phyloP scores from a whole-genome alignment of 495 filamentous ascomycete species.

The Cryomyces minteri region DNA sequence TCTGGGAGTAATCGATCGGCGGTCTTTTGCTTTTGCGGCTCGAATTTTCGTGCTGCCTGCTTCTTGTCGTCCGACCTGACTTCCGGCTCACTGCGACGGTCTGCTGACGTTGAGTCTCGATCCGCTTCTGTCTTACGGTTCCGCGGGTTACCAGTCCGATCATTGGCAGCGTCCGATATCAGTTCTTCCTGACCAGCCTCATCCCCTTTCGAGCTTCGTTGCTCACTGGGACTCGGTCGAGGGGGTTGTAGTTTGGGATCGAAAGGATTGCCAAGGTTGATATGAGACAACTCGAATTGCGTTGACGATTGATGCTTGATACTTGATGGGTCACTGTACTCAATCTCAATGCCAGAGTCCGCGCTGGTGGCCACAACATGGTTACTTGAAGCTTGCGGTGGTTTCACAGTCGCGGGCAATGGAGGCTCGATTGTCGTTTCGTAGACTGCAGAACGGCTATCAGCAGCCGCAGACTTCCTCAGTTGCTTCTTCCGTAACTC shows the following conservation, averaged over 20 bases:
- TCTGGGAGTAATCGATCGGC: not conserved
- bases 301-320: not conserved
- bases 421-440: not conserved
- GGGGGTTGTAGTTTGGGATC: not conserved
- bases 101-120: too few species aligned
- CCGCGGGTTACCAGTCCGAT: not conserved
- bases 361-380: slow-evolving; percentile 1
- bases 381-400: not conserved
- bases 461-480: not conserved
- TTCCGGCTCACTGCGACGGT: too few species aligned
- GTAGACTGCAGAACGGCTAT: not conserved
- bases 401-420: not conserved
- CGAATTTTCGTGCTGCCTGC: not conserved
- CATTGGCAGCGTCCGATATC: not conserved
- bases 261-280: not conserved
- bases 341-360: slow-evolving; percentile 11
- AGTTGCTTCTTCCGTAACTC: slow-evolving; percentile 64
- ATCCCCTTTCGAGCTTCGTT: too few species aligned
- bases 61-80: not conserved
- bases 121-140: too few species aligned
- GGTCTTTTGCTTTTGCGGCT: not conserved
- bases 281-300: not conserved
- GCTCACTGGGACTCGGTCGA: too few species aligned
- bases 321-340: not conserved
- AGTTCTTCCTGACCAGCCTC: not conserved